Evolutionary conservation across 495 filamentous ascomycete genomes (phyloP).

Genomic region (Penicillium paradoxum): DNA sequence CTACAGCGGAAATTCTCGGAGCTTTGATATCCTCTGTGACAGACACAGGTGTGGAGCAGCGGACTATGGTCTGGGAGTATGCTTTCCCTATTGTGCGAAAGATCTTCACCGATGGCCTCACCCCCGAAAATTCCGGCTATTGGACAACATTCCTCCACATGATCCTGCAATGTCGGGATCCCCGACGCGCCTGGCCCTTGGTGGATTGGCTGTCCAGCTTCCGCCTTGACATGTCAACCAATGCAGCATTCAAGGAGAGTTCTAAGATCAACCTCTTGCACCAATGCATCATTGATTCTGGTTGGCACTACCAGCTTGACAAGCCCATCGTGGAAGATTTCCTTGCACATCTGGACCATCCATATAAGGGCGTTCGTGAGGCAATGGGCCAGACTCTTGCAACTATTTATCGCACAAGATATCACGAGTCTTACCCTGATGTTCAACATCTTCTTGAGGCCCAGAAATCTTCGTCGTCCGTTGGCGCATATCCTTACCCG

Average conservation of each 20-base stretch:
- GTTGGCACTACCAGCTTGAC: constrained; percentile 94
- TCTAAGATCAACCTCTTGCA: constrained; percentile 91
- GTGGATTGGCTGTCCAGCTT: constrained; percentile 80
- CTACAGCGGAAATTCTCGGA: constrained; percentile 89
- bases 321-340: constrained; percentile 90
- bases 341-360: constrained; percentile 86
- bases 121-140: constrained; percentile 88
- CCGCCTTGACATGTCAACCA: constrained; percentile 87
- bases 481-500: constrained; percentile 79
- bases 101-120: constrained; percentile 84
- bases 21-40: constrained; percentile 71
- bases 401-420: constrained; percentile 79
- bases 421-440: constrained; percentile 86
- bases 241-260: constrained; percentile 98
- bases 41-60: constrained; percentile 63
- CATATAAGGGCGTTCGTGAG: constrained; percentile 94
- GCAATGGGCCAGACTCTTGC: constrained; percentile 87
- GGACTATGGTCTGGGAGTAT: constrained; percentile 77
- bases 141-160: constrained; percentile 93
- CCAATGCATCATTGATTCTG: constrained; percentile 78
- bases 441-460: constrained; percentile 67
- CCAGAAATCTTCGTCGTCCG: constrained; percentile 73
- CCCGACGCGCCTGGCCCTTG: constrained; percentile 78
- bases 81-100: constrained; percentile 82
- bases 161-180: constrained; percentile 77